Base-by-base conservation (phyloP, 805 yeast genomes). In the Pichia heedii region DNA sequence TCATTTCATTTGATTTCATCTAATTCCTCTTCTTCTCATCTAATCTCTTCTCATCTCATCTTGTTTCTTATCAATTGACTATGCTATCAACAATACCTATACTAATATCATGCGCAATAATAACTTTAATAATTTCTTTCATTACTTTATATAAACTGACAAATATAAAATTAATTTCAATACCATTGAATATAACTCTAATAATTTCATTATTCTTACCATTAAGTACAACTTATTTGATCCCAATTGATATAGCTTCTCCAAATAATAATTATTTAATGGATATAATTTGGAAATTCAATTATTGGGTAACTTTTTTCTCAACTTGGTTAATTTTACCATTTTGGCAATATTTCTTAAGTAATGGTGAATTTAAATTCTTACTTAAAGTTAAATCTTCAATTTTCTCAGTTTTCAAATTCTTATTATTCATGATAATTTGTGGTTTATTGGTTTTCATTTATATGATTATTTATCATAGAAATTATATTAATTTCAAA, bases 241-340 rank as follows among this genome's bases (percentile, higher is more conserved):
- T 85, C 19, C 95, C 95, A 1, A 70, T 82, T 26, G 95, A 86
- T 60, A 70, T 84, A 37, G 72, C 82, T 29, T 45, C 30, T 50
- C 66, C 10, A 60, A 77, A 52, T 69, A 81, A 50, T 69, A 33
- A 18, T 6, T 15, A 26, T 5, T 9, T 26, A 21, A 33, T 68
- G 5, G 19, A 19, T 7, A 22, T 32, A 11, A 55, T 82, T 33
- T 86, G 95, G 95, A 73, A 82, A 52, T 54, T 76, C 38, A 78
- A 81, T 42, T 86, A 86, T 60, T 86, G 95, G 95, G 63, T 75
- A 10, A 83, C 94, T 0, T 86, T 85, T 53, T 55, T 70, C n/a
- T 63, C 85, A 43, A 86, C 94, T 35, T 86, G 95, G 95, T 63
- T 76, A 7, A 49, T 84, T 1, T 60, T 86, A 39, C 95, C 95